Evolutionary conservation across 345 rosid species (phyloP).

Genomic region (Corchorus capsularis): DNA sequence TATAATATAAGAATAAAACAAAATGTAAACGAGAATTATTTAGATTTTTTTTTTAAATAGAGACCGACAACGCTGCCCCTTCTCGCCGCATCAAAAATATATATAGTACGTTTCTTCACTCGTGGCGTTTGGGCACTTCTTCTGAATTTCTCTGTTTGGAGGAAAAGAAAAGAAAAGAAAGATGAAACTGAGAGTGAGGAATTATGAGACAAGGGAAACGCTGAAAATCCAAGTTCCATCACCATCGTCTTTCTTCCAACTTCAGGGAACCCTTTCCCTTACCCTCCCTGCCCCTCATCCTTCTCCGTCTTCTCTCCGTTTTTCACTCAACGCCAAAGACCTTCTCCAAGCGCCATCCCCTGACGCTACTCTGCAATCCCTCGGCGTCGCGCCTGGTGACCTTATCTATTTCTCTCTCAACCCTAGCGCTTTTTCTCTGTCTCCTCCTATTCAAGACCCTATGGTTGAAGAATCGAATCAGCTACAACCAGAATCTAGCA

Average conservation of each 20-base stretch:
- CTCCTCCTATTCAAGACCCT: background rate
- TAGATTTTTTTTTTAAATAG: too few relatives aligned
- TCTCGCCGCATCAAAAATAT: too few relatives aligned
- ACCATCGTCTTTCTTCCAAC: conserved; percentile 37
- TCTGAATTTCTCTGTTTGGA: too few relatives aligned
- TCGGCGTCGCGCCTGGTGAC: conserved; percentile 74
- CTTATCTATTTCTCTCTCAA: conserved; percentile 56
- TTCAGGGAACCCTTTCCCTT: conserved; percentile 36
- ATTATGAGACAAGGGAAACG: conserved; percentile 53
- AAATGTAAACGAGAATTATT: too few relatives aligned
- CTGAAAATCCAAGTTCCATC: conserved; percentile 50
- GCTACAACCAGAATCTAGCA: background rate
- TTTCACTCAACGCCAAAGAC: conserved; percentile 75
- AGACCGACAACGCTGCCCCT: too few relatives aligned
- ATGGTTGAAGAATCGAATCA: background rate
- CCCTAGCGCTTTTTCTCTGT: conserved; percentile 25
- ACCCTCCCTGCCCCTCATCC: conserved; percentile 15
- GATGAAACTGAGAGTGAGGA: conserved; percentile 72
- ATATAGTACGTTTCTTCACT: too few relatives aligned
- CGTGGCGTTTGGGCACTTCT: too few relatives aligned
- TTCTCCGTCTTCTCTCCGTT: conserved; percentile 39
- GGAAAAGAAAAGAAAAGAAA: background rate
- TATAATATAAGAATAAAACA: too few relatives aligned
- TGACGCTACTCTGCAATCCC: conserved; percentile 47
- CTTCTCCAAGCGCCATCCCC: conserved; percentile 53